Conservation (phyloP, 495 filamentous ascomycete genomes). For the Evernia prunastri region DNA sequence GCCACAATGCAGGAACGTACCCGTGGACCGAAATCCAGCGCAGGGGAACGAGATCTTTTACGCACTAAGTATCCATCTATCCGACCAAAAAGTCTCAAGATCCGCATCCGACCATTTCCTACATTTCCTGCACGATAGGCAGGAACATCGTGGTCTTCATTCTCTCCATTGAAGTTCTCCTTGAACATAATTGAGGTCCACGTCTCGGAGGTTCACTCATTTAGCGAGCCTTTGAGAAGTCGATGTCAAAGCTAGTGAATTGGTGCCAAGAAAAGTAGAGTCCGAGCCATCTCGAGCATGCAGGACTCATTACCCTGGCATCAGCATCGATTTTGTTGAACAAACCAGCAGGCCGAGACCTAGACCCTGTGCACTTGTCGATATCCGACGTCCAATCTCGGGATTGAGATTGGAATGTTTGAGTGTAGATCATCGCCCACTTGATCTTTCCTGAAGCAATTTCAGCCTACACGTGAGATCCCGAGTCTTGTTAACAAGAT, state of each 20-base stretch:
- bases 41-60: too few species aligned
- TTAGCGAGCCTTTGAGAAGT: background rate
- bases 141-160: too few species aligned
- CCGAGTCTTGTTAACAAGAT: too few species aligned
- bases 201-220: too few species aligned
- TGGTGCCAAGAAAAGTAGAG: background rate
- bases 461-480: too few species aligned
- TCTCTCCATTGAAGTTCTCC: too few species aligned
- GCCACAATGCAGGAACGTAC: background rate
- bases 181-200: too few species aligned
- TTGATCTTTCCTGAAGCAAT: too few species aligned
- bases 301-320: background rate
- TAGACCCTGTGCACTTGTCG: background rate
- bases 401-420: background rate
- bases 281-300: background rate
- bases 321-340: background rate
- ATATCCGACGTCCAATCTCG: background rate
- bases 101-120: too few species aligned
- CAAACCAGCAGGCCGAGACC: background rate
- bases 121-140: too few species aligned
- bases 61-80: too few species aligned
- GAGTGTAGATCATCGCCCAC: background rate
- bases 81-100: too few species aligned
- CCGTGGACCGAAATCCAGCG: background rate
- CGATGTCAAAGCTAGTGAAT: background rate